Evolutionary conservation across 1,284 basidiomycete species (phyloP), one percentile per base, ranked within the genome.

Genomic region (Irpex sp.): DNA sequence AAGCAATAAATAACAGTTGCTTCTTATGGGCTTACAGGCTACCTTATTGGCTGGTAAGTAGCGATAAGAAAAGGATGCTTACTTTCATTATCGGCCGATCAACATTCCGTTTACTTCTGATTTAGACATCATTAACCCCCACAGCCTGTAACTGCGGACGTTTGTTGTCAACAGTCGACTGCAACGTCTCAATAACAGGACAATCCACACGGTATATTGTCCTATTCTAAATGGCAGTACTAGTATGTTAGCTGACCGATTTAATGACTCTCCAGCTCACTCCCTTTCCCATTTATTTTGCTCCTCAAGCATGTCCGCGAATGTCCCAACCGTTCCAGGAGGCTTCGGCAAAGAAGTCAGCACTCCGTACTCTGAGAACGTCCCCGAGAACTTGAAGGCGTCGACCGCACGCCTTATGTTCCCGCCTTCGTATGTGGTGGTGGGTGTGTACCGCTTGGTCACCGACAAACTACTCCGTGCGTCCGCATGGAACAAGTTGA

Each of bases 401-500:
- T 85, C 87, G 0, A 79, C 79, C 0, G 72, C 82, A 15, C 82
- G 92, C 49, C 80, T 94, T 55, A 77, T 83, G 36, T 89, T 92
- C 68, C 84, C 91, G 0, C 89, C 91, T 0, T 86, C 85, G 2
- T 94, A 93, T 70, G 85, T 87, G 40, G 72, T 91, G 1, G 90
- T 94, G 0, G 92, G 92, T 1, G 82, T 85, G 21, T 92, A 93
- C 72, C 76, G 91, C 52, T 77, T 94, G 0, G 81, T 85, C 69
- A 90, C 85, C 0, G 92, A 93, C 72, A 76, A 81, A 57, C 73
- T 74, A 7, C 76, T 94, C n/a, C 85, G 82, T 65, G 75, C 79
- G 17, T 89, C 91, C 5, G 85, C 87, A 9, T 93, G 90, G 91
- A 78, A 87, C 66, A 93, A 92, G 73, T 91, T 89, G 70, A 81